Evolutionary conservation across 2,329 filamentous ascomycete species (phyloP), one percentile per base, ranked within the genome.

Genomic region (Penicillium janthinellum): DNA sequence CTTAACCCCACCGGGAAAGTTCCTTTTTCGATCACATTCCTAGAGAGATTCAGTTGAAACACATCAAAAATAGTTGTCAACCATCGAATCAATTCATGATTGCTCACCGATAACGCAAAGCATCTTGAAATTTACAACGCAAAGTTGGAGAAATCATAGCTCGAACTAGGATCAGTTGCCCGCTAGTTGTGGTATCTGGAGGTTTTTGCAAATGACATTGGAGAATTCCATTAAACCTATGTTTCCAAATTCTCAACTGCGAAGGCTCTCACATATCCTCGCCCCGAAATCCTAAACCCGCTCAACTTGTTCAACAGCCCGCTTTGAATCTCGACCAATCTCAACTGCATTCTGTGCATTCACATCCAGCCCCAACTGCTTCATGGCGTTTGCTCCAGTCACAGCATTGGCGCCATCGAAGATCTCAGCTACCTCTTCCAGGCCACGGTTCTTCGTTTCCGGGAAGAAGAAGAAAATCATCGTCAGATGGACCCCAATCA

Each of bases 391-490:
- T 3, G 45, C 42, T 10, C 58, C 58, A 17, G 58, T 47, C 14
- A 47, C 42, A 45, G 54, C 49, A 31, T 55, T 47, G 14, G 59
- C 56, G 12, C 56, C 56, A 14, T 54, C 52, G n/a, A 54, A 54
- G 2, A 54, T 37, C n/a, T 54, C 48, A 25, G 60, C 63, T 5
- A 67, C 61, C 37, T 67, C 64, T 31, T 67, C 64, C 17, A 67
- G 20, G 4, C 57, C 58, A 20, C 56, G 57, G 3, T 60, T 60
- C 28, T 65, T 67, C 4, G 64, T 67, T 48, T 67, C 64, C 0
- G 64, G 63, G 31, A 65, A 67, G n/a, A 64, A 65, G 42, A 65
- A 52, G 37, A 35, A 67, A 4, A 64, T 60, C 1, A 60, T n/a
- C 1, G 34, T 31, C 10, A 58, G 59, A 2, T 56, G 48, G 1